phyloP scores from a whole-genome alignment of 129 eudicot species.

The Artemisia annua region DNA sequence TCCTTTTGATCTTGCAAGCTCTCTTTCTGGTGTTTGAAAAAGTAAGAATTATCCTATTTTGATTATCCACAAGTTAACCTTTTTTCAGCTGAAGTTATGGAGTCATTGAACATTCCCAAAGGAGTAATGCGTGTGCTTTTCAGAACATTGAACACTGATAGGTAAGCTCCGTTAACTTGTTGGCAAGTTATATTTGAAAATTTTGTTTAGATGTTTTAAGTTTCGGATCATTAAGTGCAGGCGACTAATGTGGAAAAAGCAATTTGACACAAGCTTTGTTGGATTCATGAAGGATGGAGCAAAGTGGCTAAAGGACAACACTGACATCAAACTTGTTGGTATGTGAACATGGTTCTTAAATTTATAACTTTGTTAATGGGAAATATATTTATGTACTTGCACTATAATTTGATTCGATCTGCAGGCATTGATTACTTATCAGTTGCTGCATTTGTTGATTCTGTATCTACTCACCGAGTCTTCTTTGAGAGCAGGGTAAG shows the following conservation, averaged over 20 bases:
- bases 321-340: constrained; percentile 77
- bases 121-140: constrained; percentile 74
- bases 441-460: constrained; percentile 68
- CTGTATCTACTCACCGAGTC: constrained; percentile 79
- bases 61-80: constrained; percentile 8
- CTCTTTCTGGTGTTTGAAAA: background rate
- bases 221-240: constrained; percentile 29
- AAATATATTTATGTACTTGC: background rate
- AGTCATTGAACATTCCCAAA: constrained; percentile 50
- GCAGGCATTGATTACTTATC: constrained; percentile 91
- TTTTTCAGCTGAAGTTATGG: constrained; percentile 59
- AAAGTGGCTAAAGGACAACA: constrained; percentile 60
- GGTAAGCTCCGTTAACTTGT: constrained; percentile 27
- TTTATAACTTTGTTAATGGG: background rate
- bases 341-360: background rate
- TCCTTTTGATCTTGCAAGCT: background rate
- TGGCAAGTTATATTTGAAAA: too few relatives aligned
- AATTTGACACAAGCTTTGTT: constrained; percentile 55
- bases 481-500: constrained; percentile 55
- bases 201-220: too few relatives aligned
- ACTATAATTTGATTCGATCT: constrained; percentile 10
- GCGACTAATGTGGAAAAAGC: constrained; percentile 50
- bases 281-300: constrained; percentile 71
- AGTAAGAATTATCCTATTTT: background rate
- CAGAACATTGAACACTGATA: constrained; percentile 67